These are phyloP conservation scores for Phytophthora uliginosa DNA, from an alignment of 352 stramenopile genomes.

Conservation along the genomic window DNA sequence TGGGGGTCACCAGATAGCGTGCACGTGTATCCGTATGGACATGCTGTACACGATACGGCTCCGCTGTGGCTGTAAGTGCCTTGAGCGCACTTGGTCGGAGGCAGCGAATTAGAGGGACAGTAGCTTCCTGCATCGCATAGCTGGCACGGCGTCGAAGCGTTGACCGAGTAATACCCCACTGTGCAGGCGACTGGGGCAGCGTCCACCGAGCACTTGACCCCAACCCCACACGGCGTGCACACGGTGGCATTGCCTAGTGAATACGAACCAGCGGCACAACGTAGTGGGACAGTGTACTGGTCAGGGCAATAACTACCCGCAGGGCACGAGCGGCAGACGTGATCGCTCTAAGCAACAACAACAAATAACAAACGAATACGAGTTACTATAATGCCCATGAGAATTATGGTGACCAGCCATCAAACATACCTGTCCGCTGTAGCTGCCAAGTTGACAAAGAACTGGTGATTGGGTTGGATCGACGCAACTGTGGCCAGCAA, in stretches of 20 bases:
- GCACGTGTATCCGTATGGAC: slow-evolving; percentile 61
- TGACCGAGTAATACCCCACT: slow-evolving; percentile 41
- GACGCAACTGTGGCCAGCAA: slow-evolving; percentile 67
- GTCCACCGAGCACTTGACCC: slow-evolving; percentile 51
- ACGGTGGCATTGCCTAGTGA: slow-evolving; percentile 42
- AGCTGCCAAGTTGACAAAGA: slow-evolving; percentile 58
- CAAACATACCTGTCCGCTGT: slow-evolving; percentile 47
- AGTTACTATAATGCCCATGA: neutral
- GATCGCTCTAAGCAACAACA: slow-evolving; percentile 39
- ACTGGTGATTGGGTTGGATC: slow-evolving; percentile 44
- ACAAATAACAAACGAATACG: slow-evolving; percentile 4
- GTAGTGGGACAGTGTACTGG: slow-evolving; percentile 19
- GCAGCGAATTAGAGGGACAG: slow-evolving; percentile 39
- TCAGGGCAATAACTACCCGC: slow-evolving; percentile 49
- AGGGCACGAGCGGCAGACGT: slow-evolving; percentile 48
- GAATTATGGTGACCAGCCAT: neutral
- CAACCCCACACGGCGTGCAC: slow-evolving; percentile 60
- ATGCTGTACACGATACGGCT: slow-evolving; percentile 51
- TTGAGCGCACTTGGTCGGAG: slow-evolving; percentile 41
- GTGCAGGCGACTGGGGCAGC: slow-evolving; percentile 34
- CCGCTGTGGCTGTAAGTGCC: slow-evolving; percentile 52
- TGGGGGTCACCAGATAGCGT: slow-evolving; percentile 27
- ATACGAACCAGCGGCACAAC: slow-evolving; percentile 52
- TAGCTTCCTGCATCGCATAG: slow-evolving; percentile 48
- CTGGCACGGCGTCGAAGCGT: slow-evolving; percentile 29